A percentile compares a stretch with the other conserved stretches of the same genome.
These are phyloP conservation scores for Penicillium waksmanii DNA, from an alignment of 495 filamentous ascomycete species.

Conservation along the genomic window DNA sequence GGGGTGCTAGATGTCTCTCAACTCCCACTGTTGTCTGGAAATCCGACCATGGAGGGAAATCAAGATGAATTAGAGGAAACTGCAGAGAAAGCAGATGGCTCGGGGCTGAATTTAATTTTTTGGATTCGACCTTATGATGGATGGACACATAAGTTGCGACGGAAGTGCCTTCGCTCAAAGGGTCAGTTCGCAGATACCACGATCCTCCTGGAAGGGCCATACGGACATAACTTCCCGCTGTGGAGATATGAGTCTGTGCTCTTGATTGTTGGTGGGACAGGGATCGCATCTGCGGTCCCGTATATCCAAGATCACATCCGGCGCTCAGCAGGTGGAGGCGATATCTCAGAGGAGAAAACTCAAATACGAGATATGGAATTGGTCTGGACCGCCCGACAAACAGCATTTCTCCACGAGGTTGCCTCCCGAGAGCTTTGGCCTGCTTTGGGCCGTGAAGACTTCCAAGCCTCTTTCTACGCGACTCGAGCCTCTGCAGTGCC, in stretches of 20 bases:
- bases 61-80: background rate
- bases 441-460: conserved; percentile 36
- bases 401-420: conserved; percentile 38
- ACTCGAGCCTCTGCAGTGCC: conserved; percentile 18
- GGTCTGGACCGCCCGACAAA: conserved; percentile 48
- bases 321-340: conserved; percentile 17
- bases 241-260: conserved; percentile 55
- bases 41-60: conserved; percentile 3
- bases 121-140: conserved; percentile 54
- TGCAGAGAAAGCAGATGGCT: background rate
- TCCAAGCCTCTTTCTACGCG: conserved; percentile 41
- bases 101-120: conserved; percentile 37
- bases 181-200: conserved; percentile 19
- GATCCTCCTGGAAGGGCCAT: conserved; percentile 62
- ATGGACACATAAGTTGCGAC: conserved; percentile 51
- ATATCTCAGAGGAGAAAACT: conserved; percentile 17
- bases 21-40: conserved; percentile 38
- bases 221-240: conserved; percentile 53
- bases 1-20: conserved; percentile 28
- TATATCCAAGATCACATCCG: conserved; percentile 50
- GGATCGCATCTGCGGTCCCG: conserved; percentile 58
- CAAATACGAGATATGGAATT: conserved; percentile 35
- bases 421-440: conserved; percentile 31
- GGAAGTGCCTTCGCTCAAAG: conserved; percentile 35
- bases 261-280: conserved; percentile 63